Base-by-base conservation (phyloP, 1,284 basidiomycete genomes). In the Ceratobasidium sp. region DNA sequence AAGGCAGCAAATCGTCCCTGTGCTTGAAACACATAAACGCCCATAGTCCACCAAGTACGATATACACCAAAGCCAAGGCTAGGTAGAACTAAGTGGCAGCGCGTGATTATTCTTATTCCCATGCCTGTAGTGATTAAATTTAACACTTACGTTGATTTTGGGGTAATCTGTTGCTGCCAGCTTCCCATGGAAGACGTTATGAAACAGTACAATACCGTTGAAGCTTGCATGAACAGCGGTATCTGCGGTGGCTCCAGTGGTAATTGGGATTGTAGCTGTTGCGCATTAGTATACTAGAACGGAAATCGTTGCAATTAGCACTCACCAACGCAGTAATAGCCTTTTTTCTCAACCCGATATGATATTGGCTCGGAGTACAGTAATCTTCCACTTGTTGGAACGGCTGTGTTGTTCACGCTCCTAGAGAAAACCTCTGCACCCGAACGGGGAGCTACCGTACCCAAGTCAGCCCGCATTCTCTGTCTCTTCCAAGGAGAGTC, bases 111-210 rank as follows among this genome's bases (percentile, higher is more conserved):
- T 2, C 79, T 69, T 46, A 46, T 39, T 40, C 9, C 15, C 39
- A 5, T 18, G 40, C 10, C n/a, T 42, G 33, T 51, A 55, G 66
- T 63, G 70, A 64, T 40, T 44, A 23, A 63, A 13, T 15, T n/a
- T n/a, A n/a, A n/a, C n/a, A 87, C 94, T 84, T 84, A 97, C 96
- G 80, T 91, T 93, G 83, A 99, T 94, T 90, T 99, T 99, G n/a
- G 97, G 97, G 84, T 98, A 98, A 84, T 99, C 97, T 1, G 94
- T 91, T 3, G 97, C 97, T 3, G 97, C 91, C 23, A 99, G 89
- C 84, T 95, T 91, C 51, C 97, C 97, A 53, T 94, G 87, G 84
- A 99, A 99, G 2, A 89, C 91, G 85, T 98, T 99, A 82, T 90
- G 90, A 89, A 99, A 99, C 63, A 93, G 87, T 60, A 99, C 93